Base-by-base conservation (phyloP, 345 rosid species). In the Streptanthus diversifolius region DNA sequence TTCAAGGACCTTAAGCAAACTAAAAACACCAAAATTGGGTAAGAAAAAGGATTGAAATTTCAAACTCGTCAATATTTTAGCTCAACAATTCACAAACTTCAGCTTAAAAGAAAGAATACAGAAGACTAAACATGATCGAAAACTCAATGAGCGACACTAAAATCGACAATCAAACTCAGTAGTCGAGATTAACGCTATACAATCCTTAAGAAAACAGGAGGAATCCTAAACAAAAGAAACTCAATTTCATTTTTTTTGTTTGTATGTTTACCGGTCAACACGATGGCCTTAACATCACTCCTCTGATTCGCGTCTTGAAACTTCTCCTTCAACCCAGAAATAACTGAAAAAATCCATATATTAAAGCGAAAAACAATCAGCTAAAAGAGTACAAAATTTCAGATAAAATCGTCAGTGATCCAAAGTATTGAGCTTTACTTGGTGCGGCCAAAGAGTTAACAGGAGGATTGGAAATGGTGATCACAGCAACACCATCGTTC, bases 381-480 rank as follows among this genome's bases (percentile, higher is more conserved):
- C 60, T 54, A 3, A 37, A 44, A 7, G 21, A 30, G 37, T 47
- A 54, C 47, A 33, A 22, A 29, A n/a, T n/a, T 8, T 11, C 18
- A 13, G 43, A 58, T 36, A 6, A 11, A 52, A 35, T 35, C 5
- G 47, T 36, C 8, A 12, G 11, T n/a, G 36, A 45, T 32, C 57
- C 35, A 7, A 49, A 17, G 68, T 29, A 17, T 5, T 0, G 61
- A 70, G 51, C 25, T 68, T 52, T 76, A 93, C 98, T 80, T 58
- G 91, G 85, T 73, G 88, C 68, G 8, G 96, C 90, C 30, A 93
- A 41, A 70, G 97, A 91, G 75, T 91, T 93, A 58, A 93, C 98
- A n/a, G 98, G 97, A 77, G 98, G 98, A 77, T 93, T 89, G 35
- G 79, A 81, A 72, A 93, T 84, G 78, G 96, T 83, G 75, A 93